Evolutionary conservation across 2,329 filamentous ascomycete species (phyloP).

Genomic region (Fusarium hainanense): DNA sequence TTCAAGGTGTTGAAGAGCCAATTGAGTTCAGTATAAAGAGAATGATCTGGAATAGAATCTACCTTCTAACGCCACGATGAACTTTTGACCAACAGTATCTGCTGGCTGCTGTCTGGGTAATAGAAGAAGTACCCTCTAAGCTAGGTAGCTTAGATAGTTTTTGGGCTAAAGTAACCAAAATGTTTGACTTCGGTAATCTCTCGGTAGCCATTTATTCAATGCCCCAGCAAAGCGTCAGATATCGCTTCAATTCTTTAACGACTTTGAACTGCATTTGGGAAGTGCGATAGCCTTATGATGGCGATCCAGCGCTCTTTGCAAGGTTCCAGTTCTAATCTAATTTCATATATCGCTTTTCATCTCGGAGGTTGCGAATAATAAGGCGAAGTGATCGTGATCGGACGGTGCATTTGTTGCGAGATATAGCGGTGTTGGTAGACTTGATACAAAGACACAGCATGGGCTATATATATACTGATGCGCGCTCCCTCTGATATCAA

Average conservation of each 20-base stretch:
- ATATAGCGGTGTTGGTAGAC: background rate
- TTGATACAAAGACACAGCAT: fast-evolving
- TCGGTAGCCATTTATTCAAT: background rate
- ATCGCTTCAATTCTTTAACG: background rate
- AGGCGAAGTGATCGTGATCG: too few relatives aligned
- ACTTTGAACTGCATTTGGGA: background rate
- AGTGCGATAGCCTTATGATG: background rate
- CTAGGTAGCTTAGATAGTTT: background rate
- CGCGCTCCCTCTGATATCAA: fast-evolving
- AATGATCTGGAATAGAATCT: background rate
- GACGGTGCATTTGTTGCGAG: background rate
- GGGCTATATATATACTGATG: background rate
- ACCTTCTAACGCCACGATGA: background rate
- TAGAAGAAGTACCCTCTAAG: background rate
- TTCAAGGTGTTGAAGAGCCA: background rate
- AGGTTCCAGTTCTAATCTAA: background rate
- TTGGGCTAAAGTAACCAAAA: background rate
- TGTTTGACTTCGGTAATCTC: background rate
- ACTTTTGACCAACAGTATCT: background rate
- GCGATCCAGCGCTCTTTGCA: background rate
- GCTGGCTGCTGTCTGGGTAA: background rate
- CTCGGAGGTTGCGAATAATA: background rate
- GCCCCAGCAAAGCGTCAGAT: background rate
- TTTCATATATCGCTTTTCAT: background rate
- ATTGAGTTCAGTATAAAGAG: background rate